phyloP scores from a whole-genome alignment of 768 basidiomycete genomes.

The Boletus rubescentipes region DNA sequence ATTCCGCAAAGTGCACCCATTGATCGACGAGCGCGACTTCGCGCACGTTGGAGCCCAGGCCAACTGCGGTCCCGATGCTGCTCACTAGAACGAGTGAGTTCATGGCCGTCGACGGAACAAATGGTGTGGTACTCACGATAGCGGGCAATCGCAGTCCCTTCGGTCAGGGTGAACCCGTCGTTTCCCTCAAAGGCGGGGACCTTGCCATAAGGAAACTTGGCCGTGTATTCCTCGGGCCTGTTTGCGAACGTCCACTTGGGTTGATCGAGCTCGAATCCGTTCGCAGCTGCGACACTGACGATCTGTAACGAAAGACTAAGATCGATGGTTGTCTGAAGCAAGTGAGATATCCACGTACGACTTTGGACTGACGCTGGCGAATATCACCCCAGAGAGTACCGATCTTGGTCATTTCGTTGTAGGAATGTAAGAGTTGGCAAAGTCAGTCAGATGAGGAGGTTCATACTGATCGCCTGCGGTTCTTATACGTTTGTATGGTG shows the following conservation, averaged over 20 bases:
- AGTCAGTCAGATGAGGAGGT: neutral
- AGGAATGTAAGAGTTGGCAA: neutral
- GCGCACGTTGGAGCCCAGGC: conserved; percentile 7
- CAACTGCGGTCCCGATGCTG: conserved; percentile 10
- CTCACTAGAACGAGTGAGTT: conserved; percentile 3
- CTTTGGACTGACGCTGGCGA: conserved; percentile 25
- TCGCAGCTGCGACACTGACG: conserved; percentile 19
- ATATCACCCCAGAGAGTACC: conserved; percentile 21
- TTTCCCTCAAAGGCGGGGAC: conserved; percentile 22
- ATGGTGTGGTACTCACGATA: conserved; percentile 12
- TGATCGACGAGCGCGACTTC: conserved; percentile 14
- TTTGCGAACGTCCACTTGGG: conserved; percentile 12
- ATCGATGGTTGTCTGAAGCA: neutral
- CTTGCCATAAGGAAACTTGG: conserved; percentile 23
- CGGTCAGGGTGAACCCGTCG: conserved; percentile 19
- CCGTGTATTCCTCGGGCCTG: conserved; percentile 11
- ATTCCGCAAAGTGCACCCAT: conserved; percentile 15
- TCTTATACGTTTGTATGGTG: neutral
- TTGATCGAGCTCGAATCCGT: conserved; percentile 14
- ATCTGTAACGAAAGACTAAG: conserved; percentile 1
- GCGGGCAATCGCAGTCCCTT: conserved; percentile 23
- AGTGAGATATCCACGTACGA: conserved; percentile 9
- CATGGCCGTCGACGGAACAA: no score
- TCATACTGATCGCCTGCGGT: neutral
- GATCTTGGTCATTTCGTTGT: conserved; percentile 10